Conservation (phyloP, 352 stramenopile species). For the Pythium vanterpoolii region DNA sequence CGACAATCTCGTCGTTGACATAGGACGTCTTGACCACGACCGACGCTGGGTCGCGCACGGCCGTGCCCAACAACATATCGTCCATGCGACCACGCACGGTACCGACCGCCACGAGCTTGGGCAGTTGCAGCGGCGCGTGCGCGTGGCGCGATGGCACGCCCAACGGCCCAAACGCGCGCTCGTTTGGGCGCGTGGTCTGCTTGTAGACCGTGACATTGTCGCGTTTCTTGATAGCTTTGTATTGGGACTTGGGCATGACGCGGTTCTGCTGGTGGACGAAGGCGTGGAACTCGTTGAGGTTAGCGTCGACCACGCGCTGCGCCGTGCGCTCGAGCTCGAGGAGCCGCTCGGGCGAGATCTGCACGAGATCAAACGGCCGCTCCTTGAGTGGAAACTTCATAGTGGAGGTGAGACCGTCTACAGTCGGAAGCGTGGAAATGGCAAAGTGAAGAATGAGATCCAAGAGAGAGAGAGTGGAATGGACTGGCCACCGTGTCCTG, state of each 20-base stretch:
- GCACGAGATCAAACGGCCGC: constrained; percentile 27
- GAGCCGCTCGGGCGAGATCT: constrained; percentile 29
- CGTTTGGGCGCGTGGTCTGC: constrained; percentile 25
- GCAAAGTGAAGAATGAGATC: neutral
- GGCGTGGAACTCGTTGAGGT: constrained; percentile 29
- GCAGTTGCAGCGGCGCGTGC: neutral
- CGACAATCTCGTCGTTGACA: constrained; percentile 43
- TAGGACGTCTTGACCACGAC: constrained; percentile 52
- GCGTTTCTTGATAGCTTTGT: constrained; percentile 50
- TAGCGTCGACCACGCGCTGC: constrained; percentile 29
- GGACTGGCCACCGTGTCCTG: no score
- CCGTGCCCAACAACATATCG: constrained; percentile 37
- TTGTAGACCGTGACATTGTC: constrained; percentile 48
- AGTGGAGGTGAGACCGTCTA: neutral
- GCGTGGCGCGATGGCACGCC: constrained; percentile 6
- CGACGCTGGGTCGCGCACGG: constrained; percentile 36
- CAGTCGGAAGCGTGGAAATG: no score
- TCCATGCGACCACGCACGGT: constrained; percentile 18
- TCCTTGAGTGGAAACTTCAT: constrained; percentile 24
- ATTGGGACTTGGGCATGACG: constrained; percentile 33
- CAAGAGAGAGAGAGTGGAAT: neutral
- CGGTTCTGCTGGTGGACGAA: constrained; percentile 25
- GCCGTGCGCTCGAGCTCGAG: constrained; percentile 27
- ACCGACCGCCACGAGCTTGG: constrained; percentile 22
- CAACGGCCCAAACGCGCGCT: constrained; percentile 8